A percentile compares a stretch with the other conserved stretches of the same genome.
Evolutionary conservation across 164 flowering plant species (phyloP).

Genomic region (Amborella trichopoda): DNA sequence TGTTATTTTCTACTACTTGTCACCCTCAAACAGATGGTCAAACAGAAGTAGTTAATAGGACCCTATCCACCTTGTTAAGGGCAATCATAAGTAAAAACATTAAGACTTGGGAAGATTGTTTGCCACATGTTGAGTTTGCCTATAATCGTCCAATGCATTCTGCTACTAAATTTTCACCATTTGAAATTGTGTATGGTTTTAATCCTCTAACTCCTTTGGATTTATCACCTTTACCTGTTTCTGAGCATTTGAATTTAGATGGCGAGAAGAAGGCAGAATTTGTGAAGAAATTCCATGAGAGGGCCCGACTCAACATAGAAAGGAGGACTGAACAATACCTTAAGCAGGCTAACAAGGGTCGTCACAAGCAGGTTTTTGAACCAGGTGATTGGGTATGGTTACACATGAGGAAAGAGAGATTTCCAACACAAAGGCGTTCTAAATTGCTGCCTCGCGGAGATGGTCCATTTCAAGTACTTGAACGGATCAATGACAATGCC

Average conservation of each 20-base stretch:
- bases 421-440: constrained; percentile 4
- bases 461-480: constrained; percentile 15
- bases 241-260: constrained; percentile 1
- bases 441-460: constrained; percentile 5
- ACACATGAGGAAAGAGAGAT: constrained; percentile 1
- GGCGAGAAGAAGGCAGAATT: constrained; percentile 1
- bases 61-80: background rate
- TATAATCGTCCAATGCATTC: constrained; percentile 4
- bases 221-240: constrained; percentile 2
- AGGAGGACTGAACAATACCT: constrained; percentile 6
- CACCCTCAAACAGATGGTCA: constrained; percentile 5
- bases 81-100: no score
- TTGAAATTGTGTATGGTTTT: constrained; percentile 11
- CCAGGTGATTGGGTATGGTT: constrained; percentile 6
- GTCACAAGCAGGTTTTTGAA: background rate
- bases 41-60: constrained; percentile 6
- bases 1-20: constrained; percentile 3
- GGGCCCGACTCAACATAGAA: constrained; percentile 4
- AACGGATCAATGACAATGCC: constrained; percentile 5
- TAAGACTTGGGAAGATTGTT: background rate
- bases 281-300: constrained; percentile 5
- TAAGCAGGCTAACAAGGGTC: constrained; percentile 6
- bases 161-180: constrained; percentile 3
- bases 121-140: constrained; percentile 5
- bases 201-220: constrained; percentile 6